Percentiles rank a stretch among this genome's conserved stretches.
Conservation (phyloP, 2,329 filamentous ascomycete genomes). For the Apiospora aurea region DNA sequence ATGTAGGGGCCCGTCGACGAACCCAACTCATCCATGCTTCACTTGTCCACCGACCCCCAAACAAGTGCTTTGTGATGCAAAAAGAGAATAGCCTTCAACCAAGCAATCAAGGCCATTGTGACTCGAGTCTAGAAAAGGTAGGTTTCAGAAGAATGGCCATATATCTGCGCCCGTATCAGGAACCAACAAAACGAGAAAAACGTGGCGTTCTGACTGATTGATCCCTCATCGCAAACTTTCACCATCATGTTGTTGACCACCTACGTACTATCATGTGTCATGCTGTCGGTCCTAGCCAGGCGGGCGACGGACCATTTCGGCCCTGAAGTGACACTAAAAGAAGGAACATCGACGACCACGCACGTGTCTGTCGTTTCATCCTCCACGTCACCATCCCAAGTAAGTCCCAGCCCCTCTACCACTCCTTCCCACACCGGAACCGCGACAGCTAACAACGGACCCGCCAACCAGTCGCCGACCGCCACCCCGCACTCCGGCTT, state of each 20-base stretch:
- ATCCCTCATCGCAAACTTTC: background rate
- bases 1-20: background rate
- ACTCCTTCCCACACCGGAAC: too few relatives aligned
- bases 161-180: background rate
- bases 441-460: background rate
- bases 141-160: background rate
- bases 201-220: background rate
- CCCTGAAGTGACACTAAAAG: background rate
- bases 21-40: background rate
- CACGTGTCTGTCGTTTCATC: background rate
- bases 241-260: background rate
- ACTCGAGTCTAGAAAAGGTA: background rate
- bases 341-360: background rate
- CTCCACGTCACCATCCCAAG: background rate
- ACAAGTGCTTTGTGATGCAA: conserved; percentile 9
- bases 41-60: background rate
- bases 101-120: conserved; percentile 10
- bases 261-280: background rate
- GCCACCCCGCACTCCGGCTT: background rate
- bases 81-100: background rate
- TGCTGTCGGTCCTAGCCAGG: background rate
- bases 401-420: background rate
- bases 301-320: background rate
- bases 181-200: background rate
- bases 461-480: background rate